Percentiles rank a stretch among this genome's conserved stretches.
Conservation (phyloP, 306 rosid genomes). For the Cercis canadensis region DNA sequence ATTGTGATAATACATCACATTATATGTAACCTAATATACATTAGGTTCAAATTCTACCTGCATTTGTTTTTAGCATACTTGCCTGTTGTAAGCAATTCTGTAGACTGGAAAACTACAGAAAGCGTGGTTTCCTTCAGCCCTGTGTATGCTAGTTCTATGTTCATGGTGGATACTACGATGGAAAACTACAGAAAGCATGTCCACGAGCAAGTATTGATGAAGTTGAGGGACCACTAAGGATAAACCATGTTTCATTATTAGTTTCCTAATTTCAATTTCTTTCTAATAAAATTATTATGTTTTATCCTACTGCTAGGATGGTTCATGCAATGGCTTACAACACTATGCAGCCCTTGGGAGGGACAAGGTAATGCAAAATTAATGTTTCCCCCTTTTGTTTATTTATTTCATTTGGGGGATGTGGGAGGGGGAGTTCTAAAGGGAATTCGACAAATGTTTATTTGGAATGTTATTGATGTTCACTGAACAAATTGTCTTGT, state of each 20-base stretch:
- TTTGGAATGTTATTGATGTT: no score
- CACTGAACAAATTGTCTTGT: no score
- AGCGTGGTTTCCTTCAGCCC: no score
- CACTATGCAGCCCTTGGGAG: constrained; percentile 99
- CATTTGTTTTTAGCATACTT: neutral
- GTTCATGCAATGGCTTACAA: constrained; percentile 99
- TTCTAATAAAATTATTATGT: constrained; percentile 3
- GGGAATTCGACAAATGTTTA: no score
- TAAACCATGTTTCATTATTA: constrained; percentile 20
- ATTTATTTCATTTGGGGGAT: no score
- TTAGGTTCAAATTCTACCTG: no score
- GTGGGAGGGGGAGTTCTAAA: no score
- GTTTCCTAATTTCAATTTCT: constrained; percentile 25
- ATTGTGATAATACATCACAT: neutral
- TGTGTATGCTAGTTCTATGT: neutral
- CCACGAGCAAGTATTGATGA: constrained; percentile 22
- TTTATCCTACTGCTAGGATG: constrained; percentile 70
- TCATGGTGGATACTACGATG: neutral
- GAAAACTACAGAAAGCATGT: no score
- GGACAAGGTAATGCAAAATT: constrained; percentile 73
- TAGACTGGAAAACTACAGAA: neutral
- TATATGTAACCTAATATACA: no score
- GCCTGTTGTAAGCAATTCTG: neutral
- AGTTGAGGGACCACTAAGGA: constrained; percentile 26
- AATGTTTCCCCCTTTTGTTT: neutral